A percentile compares a stretch with the other conserved stretches of the same genome.
These are phyloP conservation scores for Ustulina deusta DNA, from an alignment of 2,329 filamentous ascomycete species.

Conservation along the genomic window DNA sequence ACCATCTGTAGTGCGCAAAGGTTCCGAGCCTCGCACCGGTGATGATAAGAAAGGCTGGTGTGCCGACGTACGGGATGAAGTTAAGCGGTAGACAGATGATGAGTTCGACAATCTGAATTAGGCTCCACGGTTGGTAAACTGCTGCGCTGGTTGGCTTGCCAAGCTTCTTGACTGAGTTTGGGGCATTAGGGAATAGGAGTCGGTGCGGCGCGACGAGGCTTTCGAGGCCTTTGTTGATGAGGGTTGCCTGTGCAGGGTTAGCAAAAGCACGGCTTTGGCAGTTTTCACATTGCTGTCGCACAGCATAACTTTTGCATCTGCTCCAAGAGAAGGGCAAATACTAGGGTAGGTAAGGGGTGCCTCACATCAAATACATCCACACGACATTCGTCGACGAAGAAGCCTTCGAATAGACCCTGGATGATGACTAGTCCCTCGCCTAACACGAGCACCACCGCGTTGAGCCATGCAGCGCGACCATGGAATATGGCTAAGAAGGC, in stretches of 20 bases:
- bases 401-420: conserved; percentile 77
- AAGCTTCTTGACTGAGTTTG: conserved; percentile 80
- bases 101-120: conserved; percentile 91
- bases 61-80: conserved; percentile 84
- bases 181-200: conserved; percentile 73
- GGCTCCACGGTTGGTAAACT: conserved; percentile 87
- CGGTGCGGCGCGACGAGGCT: conserved; percentile 76
- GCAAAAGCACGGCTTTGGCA: neutral
- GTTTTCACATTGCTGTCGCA: neutral
- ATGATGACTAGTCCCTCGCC: conserved; percentile 82
- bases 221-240: conserved; percentile 79
- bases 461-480: conserved; percentile 87
- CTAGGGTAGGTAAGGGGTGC: conserved; percentile 11
- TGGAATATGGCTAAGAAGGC: conserved; percentile 92
- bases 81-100: conserved; percentile 84
- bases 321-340: neutral
- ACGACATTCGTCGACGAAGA: conserved; percentile 82
- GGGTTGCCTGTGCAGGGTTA: conserved; percentile 65
- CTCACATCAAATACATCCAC: conserved; percentile 87
- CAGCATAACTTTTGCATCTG: neutral
- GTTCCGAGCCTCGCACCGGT: conserved; percentile 90
- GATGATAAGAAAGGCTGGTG: conserved; percentile 85
- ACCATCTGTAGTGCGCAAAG: conserved; percentile 91
- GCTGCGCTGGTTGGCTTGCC: conserved; percentile 83
- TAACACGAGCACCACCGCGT: conserved; percentile 87